These are phyloP conservation scores for Aureobasidium zeae DNA, from an alignment of 2,329 filamentous ascomycete species.

Conservation along the genomic window DNA sequence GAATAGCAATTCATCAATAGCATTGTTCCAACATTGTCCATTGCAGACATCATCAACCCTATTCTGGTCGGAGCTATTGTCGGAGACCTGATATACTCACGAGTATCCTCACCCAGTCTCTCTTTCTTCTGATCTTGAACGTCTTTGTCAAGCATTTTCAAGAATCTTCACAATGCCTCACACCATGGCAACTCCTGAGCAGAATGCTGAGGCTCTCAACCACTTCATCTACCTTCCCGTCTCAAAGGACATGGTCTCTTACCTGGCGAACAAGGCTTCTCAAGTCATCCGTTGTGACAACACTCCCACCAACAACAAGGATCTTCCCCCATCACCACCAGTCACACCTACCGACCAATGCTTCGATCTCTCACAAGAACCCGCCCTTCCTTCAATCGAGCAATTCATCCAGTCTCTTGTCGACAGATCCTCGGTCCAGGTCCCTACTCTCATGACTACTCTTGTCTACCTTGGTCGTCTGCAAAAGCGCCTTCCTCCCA, in stretches of 20 bases:
- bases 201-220: constrained; percentile 67
- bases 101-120: constrained; percentile 15
- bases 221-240: constrained; percentile 73
- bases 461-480: constrained; percentile 86
- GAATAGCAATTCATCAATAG: constrained; percentile 18
- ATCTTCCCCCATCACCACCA: constrained; percentile 50
- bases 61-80: constrained; percentile 19
- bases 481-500: constrained; percentile 75
- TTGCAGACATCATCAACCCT: constrained; percentile 16
- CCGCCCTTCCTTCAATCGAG: constrained; percentile 65
- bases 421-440: constrained; percentile 88
- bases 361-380: constrained; percentile 30
- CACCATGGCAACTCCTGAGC: constrained; percentile 32
- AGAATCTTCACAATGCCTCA: constrained; percentile 34
- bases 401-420: constrained; percentile 89
- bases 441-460: constrained; percentile 93
- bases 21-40: constrained; percentile 23
- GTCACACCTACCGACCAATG: constrained; percentile 47
- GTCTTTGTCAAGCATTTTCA: not conserved
- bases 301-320: constrained; percentile 34
- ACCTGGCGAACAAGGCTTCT: constrained; percentile 63
- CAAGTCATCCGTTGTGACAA: constrained; percentile 72
- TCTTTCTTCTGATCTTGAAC: constrained; percentile 5
- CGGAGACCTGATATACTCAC: constrained; percentile 22
- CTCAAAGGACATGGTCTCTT: constrained; percentile 64